Base-by-base conservation (phyloP, 805 yeast species). In the Myxozyma vanderwaltii region DNA sequence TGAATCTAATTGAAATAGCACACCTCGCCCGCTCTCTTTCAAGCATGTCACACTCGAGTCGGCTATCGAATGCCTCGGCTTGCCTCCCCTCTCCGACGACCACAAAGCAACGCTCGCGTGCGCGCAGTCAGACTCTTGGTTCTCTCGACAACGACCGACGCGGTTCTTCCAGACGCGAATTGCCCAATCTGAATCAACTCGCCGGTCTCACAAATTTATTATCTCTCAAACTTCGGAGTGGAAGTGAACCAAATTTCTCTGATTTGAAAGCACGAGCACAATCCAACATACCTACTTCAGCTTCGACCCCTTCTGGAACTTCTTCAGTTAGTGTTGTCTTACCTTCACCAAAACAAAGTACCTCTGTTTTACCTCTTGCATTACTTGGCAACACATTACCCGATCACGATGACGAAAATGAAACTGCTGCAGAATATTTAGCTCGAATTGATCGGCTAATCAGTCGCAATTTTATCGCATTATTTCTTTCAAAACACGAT, bases 371-470 rank as follows among this genome's bases (percentile, higher is more conserved):
- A 12, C 53, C 53, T 15, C 38, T 52, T 6, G 54, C 61, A 6
- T 27, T 59, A 24, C 38, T 58, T n/a, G 56, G 54, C 6, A 48
- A 35, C 10, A 44, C 47, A 4, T 53, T 65, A 26, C 69, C 70
- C 1, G 65, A 50, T 15, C 48, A 61, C 8, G 60, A 58, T 17
- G 46, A 54, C 26, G 68, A 67, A 2, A 67, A 63, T 7, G 79
- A 76, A 46, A 63, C 72, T 0, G 72, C 77, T 1, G 57, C 52
- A 3, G 67, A 69, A 1, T 77, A 74, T 61, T 66, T 79, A 19
- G 66, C 68, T 2, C 59, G 74, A 17, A 41, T 78, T 15, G 55
- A 64, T 50, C 38, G 53, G 10, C 40, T 56, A 7, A 31, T 65
- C 19, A 63, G 63, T 31, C 56, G 59, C 0, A 64, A 64, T 43